phyloP scores from a whole-genome alignment of 768 basidiomycete species.

The Rubroboletus satanas region DNA sequence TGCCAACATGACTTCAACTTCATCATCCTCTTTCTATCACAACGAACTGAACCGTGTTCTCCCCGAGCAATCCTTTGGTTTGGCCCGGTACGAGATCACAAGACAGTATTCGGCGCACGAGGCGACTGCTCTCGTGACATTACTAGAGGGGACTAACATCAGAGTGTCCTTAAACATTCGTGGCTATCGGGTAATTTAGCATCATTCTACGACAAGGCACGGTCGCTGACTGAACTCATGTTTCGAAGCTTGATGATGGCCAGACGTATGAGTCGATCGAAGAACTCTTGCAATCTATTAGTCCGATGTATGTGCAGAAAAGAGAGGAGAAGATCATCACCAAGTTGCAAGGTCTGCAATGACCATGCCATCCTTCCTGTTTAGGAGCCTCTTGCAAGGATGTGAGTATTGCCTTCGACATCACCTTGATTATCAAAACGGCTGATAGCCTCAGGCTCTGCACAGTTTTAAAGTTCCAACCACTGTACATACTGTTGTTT shows the following conservation, averaged over 20 bases:
- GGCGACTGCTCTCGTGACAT: constrained; percentile 50
- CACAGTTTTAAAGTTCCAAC: background rate
- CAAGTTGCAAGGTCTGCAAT: constrained; percentile 44
- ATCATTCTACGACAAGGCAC: background rate
- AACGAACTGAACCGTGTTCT: constrained; percentile 54
- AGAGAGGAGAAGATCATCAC: constrained; percentile 45
- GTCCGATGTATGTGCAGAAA: constrained; percentile 49
- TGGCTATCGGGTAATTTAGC: constrained; percentile 52
- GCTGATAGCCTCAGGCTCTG: constrained; percentile 3
- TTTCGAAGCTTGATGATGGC: constrained; percentile 25
- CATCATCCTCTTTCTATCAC: constrained; percentile 29
- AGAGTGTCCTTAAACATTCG: constrained; percentile 45
- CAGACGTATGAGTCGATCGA: constrained; percentile 56
- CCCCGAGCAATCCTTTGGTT: constrained; percentile 55
- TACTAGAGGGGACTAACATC: constrained; percentile 53
- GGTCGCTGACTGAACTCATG: constrained; percentile 11
- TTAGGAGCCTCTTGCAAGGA: background rate
- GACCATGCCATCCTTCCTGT: background rate
- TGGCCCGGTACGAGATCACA: constrained; percentile 43
- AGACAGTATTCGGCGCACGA: constrained; percentile 38
- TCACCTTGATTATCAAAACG: background rate
- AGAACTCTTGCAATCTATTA: constrained; percentile 49
- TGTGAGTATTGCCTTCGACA: constrained; percentile 7
- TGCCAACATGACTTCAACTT: constrained; percentile 17
- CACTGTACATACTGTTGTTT: background rate